Base-by-base conservation (phyloP, 441 rosid genomes). In the Aleurites moluccanus region DNA sequence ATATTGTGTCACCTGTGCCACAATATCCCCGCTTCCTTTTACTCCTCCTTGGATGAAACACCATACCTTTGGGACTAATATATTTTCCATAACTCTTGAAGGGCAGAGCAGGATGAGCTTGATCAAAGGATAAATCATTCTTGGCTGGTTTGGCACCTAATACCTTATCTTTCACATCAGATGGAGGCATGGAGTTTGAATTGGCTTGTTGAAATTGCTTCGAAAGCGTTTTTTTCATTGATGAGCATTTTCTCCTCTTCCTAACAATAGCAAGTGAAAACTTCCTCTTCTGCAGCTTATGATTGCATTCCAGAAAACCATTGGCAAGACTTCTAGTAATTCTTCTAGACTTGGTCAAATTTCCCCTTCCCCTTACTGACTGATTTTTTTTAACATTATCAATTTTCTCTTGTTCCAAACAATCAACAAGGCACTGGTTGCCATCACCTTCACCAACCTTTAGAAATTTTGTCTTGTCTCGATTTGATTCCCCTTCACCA, bases 31-130 rank as follows among this genome's bases (percentile, higher is more conserved):
- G 59, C 80, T 80, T 84, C 75, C 80, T 78, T 80, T 77, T 84
- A 73, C 72, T 72, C 76, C 70, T 84, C 73, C 74, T 80, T 64
- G 85, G 72, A 69, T 52, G 55, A 73, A 83, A 84, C 65, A 78
- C 79, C 78, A 68, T 64, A 47, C 77, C 79, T 80, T 80, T 76
- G 70, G 69, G 82, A 75, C 77, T 78, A 35, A 67, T 27, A 30
- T 40, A 57, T 71, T 60, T 73, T 42, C 77, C 79, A 74, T 64
- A 4, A 25, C 13, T n/a, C 25, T 55, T 55, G 59, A 20, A 20
- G 9, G 59, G 59, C 59, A 55, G 27, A 55, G 25, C 59, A 20
- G 9, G 57, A 18, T 52, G 59, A 27, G 25, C 20, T 55, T 55
- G 59, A 55, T 55, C 59, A n/a, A 55, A 18, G 59, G 25, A n/a